Base-by-base conservation (phyloP, 2,329 filamentous ascomycete genomes). In the Proliferodiscus dingleyae region DNA sequence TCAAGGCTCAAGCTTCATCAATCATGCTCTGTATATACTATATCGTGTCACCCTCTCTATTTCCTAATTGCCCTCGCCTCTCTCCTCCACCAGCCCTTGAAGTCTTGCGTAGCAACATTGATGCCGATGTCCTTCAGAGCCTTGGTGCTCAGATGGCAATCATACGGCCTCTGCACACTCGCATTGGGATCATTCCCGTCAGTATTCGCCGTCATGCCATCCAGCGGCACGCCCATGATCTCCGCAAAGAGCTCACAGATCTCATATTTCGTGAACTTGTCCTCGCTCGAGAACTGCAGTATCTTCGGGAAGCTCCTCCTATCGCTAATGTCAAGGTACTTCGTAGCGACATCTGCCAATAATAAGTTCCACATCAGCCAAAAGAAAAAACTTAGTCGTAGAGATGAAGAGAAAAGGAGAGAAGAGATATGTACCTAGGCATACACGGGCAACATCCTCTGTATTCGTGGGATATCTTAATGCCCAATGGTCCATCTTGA, bases 401-500 rank as follows among this genome's bases (percentile, higher is more conserved):
- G n/a, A 36, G 24, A 15, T n/a, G 43, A 50, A 45, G 43, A 9
- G 34, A 39, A 23, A 18, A 44, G 46, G n/a, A 18, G 46, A 19
- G 37, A 40, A 33, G 10, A 22, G n/a, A 38, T 30, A 66, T 71
- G 56, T 70, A 81, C 79, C 79, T 51, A 81, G 74, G 58, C 82
- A 86, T 37, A 95, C 86, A 30, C 90, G 75, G 15, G 76, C 89
- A 15, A 95, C 83, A 61, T 95, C 90, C 62, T 89, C 84, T 0
- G 89, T 95, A 63, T 93, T 93, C 6, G 89, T 95, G 7, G 89
- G 89, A 68, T 88, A 95, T 22, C 89, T 78, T 41, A 86, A 69
- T 1, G 87, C 83, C 81, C 88, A 95, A 64, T 94, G 83, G 60
- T 95, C 89, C 81, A 95, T 90, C 61, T 79, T 82, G 32, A 89